Evolutionary conservation across 257 asterid species (phyloP).

Genomic region (Dorcoceras hygrometricum): DNA sequence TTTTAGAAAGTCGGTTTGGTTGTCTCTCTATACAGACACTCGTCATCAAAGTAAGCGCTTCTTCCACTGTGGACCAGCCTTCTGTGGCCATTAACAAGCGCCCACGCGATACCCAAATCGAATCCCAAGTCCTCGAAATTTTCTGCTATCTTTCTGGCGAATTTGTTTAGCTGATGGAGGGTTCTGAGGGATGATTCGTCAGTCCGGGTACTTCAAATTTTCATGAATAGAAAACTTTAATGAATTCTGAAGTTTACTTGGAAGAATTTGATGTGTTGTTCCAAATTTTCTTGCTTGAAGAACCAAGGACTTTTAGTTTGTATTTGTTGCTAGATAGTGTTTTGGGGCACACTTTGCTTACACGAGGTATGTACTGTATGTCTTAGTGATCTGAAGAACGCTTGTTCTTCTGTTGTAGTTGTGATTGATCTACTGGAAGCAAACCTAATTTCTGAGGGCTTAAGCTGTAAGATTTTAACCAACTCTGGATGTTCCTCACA

Average conservation of each 20-base stretch:
- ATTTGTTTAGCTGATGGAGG: slow-evolving; percentile 6
- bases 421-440: background rate
- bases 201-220: slow-evolving; percentile 16
- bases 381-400: slow-evolving; percentile 9
- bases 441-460: background rate
- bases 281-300: background rate
- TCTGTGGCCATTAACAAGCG: no score
- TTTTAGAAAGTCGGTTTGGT: no score
- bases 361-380: slow-evolving; percentile 1
- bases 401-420: background rate
- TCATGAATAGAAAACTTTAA: background rate
- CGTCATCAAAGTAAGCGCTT: no score
- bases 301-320: no score
- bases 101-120: background rate
- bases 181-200: background rate
- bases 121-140: no score
- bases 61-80: no score
- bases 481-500: background rate
- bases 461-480: background rate
- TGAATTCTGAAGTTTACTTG: background rate
- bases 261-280: background rate
- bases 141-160: background rate
- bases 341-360: background rate
- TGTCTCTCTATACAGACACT: no score
- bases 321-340: background rate